Evolutionary conservation across 148 eudicot genomes (phyloP), one percentile per base, ranked within the genome.

Genomic region (Euryodendron excelsum): DNA sequence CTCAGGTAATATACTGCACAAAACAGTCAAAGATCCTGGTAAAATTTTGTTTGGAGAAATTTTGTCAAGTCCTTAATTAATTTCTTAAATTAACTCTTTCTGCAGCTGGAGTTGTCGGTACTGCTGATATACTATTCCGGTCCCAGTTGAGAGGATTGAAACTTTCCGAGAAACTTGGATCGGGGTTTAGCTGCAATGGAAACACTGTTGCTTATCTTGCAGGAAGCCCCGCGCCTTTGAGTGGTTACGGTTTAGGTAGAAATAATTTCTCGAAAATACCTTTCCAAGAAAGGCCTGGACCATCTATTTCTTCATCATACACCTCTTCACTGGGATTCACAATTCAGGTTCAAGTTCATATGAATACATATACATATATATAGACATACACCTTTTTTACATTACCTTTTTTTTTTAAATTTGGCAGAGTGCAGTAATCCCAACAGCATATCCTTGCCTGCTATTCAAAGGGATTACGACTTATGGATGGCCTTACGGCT

Each of bases 91-190:
- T 6, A 27, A 39, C 44, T 69, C 47, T 4, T 53, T 61, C 15
- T 74, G 61, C 73, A 84, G 87, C 84, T 50, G 87, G 84, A 71
- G 87, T 84, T 34, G 64, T 84, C 28, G 87, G 87, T 14, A 84
- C 84, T 65, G 37, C 82, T 45, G 37, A 75, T 0, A 78, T 84
- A 69, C 72, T 84, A 25, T 84, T 81, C 66, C 81, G 71, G 25
- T 81, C 87, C 1, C 78, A 79, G 58, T 9, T 75, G 56, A 78
- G 87, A 79, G 87, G 87, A 28, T n/a, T 84, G 61, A 41, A 58
- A 60, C 71, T 81, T 23, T 84, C 87, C 6, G 71, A 84, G 45
- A 81, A 27, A 58, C 82, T 84, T 25, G 87, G 84, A n/a, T 75
- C 28, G n/a, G 87, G 87, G 61, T 72, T 84, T 64, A 84, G 86